Evolutionary conservation across 768 basidiomycete genomes (phyloP).

Genomic region (Agaricus sinodeliciosus): DNA sequence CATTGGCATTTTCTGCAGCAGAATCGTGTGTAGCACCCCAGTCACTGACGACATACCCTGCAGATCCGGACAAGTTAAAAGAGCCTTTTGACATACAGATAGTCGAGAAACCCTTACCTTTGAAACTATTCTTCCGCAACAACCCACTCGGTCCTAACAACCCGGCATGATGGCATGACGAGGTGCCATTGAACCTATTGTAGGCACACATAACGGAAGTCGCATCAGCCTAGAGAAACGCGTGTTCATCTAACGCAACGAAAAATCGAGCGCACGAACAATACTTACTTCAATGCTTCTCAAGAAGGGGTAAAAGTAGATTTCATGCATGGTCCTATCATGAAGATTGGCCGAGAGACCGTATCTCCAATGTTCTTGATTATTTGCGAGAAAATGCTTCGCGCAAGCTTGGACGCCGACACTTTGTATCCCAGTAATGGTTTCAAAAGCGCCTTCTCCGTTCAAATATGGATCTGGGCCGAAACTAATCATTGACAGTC

Average conservation of each 20-base stretch:
- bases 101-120: conserved; percentile 22
- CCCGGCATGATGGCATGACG: conserved; percentile 55
- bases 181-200: conserved; percentile 53
- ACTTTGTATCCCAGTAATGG: conserved; percentile 52
- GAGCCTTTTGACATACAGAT: background rate
- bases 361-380: conserved; percentile 48
- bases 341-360: conserved; percentile 40
- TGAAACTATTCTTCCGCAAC: conserved; percentile 34
- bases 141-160: conserved; percentile 36
- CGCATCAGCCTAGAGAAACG: conserved; percentile 34
- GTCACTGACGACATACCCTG: conserved; percentile 44
- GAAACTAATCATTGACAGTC: conserved; percentile 24
- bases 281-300: conserved; percentile 37
- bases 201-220: conserved; percentile 46
- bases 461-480: conserved; percentile 60
- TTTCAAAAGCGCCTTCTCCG: conserved; percentile 55
- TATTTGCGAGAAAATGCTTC: conserved; percentile 46
- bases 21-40: conserved; percentile 48
- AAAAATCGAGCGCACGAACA: background rate
- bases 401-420: conserved; percentile 55
- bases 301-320: conserved; percentile 46
- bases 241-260: background rate
- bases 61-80: background rate
- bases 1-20: conserved; percentile 38
- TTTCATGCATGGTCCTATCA: conserved; percentile 50